Conservation (phyloP, 1,139 yeast species). For the Meyerozyma sp. region DNA sequence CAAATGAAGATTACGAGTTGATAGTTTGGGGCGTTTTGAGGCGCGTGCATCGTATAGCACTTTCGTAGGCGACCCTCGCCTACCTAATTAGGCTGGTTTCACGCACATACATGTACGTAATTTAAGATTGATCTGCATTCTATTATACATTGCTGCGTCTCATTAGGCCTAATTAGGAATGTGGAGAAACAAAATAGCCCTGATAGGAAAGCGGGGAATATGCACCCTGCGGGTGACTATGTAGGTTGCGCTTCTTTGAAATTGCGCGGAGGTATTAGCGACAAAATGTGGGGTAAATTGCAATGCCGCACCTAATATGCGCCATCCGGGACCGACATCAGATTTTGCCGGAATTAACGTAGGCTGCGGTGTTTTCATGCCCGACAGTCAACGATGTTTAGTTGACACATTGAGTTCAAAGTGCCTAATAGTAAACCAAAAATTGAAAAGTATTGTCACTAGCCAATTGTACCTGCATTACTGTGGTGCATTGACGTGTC, state of each 20-base stretch:
- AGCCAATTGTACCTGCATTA: too few relatives aligned
- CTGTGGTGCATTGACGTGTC: too few relatives aligned
- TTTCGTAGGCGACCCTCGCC: neutral
- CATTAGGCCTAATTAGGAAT: constrained; percentile 2
- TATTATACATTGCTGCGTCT: neutral
- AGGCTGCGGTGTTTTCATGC: neutral
- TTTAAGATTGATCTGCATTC: neutral
- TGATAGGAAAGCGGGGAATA: neutral
- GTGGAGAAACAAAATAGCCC: neutral
- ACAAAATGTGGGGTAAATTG: neutral
- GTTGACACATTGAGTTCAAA: neutral
- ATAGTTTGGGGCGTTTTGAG: too few relatives aligned
- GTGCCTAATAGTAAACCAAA: too few relatives aligned
- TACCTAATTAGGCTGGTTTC: constrained; percentile 2
- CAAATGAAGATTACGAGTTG: too few relatives aligned
- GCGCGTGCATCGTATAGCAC: neutral
- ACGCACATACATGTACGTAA: neutral
- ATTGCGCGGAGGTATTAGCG: neutral
- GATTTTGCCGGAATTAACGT: neutral
- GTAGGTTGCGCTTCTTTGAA: neutral
- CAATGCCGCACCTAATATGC: neutral
- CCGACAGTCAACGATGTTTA: neutral
- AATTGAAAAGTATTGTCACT: too few relatives aligned
- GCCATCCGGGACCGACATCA: neutral
- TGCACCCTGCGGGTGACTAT: neutral